phyloP scores from a whole-genome alignment of 202 grass and related monocot species.

The Musa balbisiana region DNA sequence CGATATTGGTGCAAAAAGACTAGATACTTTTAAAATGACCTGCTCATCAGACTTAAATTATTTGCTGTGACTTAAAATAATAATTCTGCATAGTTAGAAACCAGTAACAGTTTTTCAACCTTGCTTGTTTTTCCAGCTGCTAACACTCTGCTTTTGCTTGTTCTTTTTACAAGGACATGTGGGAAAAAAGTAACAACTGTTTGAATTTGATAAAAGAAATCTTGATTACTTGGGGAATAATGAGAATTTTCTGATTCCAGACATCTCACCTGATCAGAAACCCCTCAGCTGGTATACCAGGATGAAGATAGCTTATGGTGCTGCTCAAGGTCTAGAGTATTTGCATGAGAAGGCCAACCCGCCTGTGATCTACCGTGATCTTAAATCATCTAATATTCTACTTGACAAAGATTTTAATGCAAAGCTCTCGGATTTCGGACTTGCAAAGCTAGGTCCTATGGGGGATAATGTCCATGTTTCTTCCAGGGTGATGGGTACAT shows the following conservation, averaged over 20 bases:
- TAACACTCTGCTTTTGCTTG: neutral
- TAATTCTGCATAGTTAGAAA: neutral
- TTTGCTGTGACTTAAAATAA: neutral
- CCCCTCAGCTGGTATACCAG: neutral
- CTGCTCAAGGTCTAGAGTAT: constrained; percentile 7
- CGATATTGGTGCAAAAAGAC: neutral
- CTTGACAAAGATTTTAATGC: neutral
- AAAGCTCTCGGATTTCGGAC: constrained; percentile 7
- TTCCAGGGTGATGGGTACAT: constrained; percentile 1
- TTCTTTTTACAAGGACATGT: neutral
- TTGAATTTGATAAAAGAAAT: neutral
- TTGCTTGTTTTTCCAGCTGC: neutral
- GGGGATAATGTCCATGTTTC: constrained; percentile 1
- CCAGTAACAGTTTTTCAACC: neutral
- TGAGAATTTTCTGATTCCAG: neutral
- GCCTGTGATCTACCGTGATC: neutral
- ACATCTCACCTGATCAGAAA: neutral
- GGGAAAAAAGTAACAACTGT: neutral
- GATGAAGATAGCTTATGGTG: constrained; percentile 9
- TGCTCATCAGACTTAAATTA: neutral
- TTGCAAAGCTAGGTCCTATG: neutral
- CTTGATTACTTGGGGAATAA: neutral
- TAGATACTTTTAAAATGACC: neutral
- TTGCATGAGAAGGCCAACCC: constrained; percentile 3
- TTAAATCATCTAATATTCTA: neutral